Evolutionary conservation across 306 rosid species (phyloP).

Genomic region (Malus asiatica): DNA sequence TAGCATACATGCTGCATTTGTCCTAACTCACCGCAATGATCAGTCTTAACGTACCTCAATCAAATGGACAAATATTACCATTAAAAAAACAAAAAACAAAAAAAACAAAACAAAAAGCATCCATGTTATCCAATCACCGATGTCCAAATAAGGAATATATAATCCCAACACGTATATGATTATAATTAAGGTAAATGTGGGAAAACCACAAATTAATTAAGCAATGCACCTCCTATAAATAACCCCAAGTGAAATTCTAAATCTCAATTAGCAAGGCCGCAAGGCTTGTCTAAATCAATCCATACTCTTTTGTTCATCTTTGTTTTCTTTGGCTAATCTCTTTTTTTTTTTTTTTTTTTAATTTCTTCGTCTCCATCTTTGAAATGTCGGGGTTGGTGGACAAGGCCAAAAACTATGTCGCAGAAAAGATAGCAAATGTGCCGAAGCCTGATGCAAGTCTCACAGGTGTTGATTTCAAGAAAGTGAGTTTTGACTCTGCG

Average conservation of each 20-base stretch:
- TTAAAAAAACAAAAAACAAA: too few relatives aligned
- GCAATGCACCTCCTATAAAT: neutral
- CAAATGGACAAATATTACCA: neutral
- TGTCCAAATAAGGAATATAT: neutral
- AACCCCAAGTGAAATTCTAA: neutral
- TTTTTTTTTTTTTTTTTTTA: neutral
- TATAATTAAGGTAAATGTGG: neutral
- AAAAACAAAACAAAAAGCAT: neutral
- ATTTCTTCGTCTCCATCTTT: neutral
- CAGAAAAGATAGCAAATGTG: slow-evolving; percentile 49
- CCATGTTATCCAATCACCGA: neutral
- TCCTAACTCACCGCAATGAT: neutral
- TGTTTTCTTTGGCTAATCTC: neutral
- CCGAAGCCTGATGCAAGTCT: slow-evolving; percentile 71
- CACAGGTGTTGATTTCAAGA: slow-evolving; percentile 48
- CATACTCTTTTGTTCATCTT: neutral
- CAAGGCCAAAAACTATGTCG: slow-evolving; percentile 56
- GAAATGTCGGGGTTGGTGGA: slow-evolving; percentile 47
- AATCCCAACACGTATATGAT: neutral
- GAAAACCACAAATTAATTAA: neutral
- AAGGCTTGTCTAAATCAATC: neutral
- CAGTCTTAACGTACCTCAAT: neutral
- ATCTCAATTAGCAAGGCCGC: neutral
- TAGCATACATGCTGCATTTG: neutral
- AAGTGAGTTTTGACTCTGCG: slow-evolving; percentile 30